Conservation (phyloP, 306 rosid species). For the Medicago arabica region DNA sequence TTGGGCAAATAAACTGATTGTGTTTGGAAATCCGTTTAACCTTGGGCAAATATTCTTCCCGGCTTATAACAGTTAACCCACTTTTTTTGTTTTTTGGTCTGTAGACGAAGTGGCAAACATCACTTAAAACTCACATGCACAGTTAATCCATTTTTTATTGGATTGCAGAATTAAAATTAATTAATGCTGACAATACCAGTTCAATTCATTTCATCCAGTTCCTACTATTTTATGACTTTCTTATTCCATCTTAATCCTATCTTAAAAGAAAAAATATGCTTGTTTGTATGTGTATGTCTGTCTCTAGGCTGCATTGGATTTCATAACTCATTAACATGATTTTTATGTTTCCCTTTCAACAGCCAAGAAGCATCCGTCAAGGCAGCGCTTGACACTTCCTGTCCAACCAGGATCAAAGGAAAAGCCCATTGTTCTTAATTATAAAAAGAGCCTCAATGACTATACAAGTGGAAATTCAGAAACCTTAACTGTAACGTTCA, state of each 20-base stretch:
- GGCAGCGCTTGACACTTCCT: slow-evolving; percentile 93
- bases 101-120: too few species aligned
- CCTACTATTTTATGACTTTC: too few species aligned
- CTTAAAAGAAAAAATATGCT: slow-evolving; percentile 1
- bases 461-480: slow-evolving; percentile 67
- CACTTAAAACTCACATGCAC: too few species aligned
- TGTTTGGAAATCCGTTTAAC: too few species aligned
- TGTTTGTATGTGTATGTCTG: neutral
- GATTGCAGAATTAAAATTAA: slow-evolving; percentile 16
- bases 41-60: too few species aligned
- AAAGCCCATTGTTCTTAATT: slow-evolving; percentile 72
- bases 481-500: slow-evolving; percentile 69
- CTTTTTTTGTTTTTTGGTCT: too few species aligned
- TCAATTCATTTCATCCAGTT: neutral
- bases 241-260: neutral
- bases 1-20: too few species aligned
- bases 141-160: neutral
- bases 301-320: slow-evolving; percentile 24
- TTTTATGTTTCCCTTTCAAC: slow-evolving; percentile 50
- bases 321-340: slow-evolving; percentile 45
- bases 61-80: too few species aligned
- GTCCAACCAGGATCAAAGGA: slow-evolving; percentile 82
- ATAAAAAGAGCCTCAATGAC: slow-evolving; percentile 78
- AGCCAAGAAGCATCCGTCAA: slow-evolving; percentile 83
- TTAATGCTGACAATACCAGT: neutral